A percentile compares a stretch with the other conserved stretches of the same genome.
phyloP scores from a whole-genome alignment of 331 rosid genomes.

The Spiraea crenata region DNA sequence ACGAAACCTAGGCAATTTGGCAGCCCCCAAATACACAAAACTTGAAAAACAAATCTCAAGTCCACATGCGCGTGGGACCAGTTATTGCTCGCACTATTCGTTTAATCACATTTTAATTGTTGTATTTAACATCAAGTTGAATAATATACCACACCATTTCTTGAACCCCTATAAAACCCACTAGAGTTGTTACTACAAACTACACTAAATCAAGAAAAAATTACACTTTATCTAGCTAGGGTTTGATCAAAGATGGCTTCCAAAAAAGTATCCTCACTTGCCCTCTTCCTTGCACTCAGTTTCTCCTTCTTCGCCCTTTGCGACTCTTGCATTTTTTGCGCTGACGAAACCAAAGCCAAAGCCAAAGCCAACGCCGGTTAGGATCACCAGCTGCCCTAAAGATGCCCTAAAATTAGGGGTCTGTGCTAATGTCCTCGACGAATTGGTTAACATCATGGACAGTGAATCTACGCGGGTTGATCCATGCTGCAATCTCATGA shows the following conservation, averaged over 20 bases:
- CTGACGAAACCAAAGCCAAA: conserved; percentile 11
- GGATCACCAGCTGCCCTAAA: not conserved
- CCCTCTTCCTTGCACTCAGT: conserved; percentile 56
- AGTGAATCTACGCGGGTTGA: conserved; percentile 57
- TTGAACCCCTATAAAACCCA: conserved; percentile 42
- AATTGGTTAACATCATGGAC: conserved; percentile 44
- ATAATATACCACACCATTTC: conserved; percentile 12
- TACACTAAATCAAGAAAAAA: not conserved
- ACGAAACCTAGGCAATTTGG: conserved; percentile 14
- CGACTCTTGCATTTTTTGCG: conserved; percentile 51
- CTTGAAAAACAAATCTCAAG: conserved; percentile 33
- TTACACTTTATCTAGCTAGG: not conserved
- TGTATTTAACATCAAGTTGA: not conserved
- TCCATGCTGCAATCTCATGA: conserved; percentile 67
- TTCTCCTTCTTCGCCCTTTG: conserved; percentile 59
- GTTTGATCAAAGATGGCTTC: conserved; percentile 45
- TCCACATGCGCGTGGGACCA: conserved; percentile 27
- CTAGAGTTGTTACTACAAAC: not conserved
- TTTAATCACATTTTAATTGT: not conserved
- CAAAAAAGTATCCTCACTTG: conserved; percentile 44
- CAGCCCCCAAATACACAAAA: conserved; percentile 24
- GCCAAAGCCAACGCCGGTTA: not conserved
- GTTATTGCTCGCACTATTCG: not conserved
- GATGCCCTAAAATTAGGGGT: conserved; percentile 35
- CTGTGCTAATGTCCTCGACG: conserved; percentile 58